Evolutionary conservation across 1,139 yeast genomes (phyloP), one percentile per base, ranked within the genome.

Genomic region (Arxiozyma telluris): DNA sequence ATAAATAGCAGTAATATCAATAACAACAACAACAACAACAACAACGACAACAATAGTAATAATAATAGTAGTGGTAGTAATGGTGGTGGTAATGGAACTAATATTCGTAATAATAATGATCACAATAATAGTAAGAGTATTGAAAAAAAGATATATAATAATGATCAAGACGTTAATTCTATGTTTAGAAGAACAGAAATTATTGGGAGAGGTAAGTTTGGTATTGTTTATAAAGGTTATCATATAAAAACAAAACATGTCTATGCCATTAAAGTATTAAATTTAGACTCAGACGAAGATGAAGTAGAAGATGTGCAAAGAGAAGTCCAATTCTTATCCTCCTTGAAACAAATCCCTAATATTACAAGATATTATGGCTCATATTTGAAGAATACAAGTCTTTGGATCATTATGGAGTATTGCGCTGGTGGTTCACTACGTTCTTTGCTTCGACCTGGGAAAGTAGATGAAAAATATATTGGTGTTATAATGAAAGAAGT

Each of bases 401-500:
- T 94, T 42, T 94, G 99, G 98, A 91, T 94, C 67, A 83, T 94
- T 55, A 94, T 94, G 98, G 98, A 94, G 67, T 82, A 87, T 66
- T 93, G 98, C 70, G 95, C 96, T 1, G 99, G 98, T 17, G 99
- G 99, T 0, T 87, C 96, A 0, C 81, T 94, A 50, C 76, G 98
- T 54, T 88, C 97, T 1, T 73, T 94, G 52, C 75, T 94, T 54
- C 83, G 87, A 64, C 90, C 98, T 0, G 98, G 98, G 0, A 82
- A 81, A 41, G 78, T 94, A 51, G 97, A 91, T 61, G 98, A 93
- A 65, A 78, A 77, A 63, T 86, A 87, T 66, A 82, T 88, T 44
- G 87, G 90, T 11, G 84, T 94, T 21, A 81, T 94, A 17, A 79
- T 86, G 52, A 77, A 98, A 53, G 98, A 94, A 66, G 71, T 89